Evolutionary conservation across 495 filamentous ascomycete genomes (phyloP), one percentile per base, ranked within the genome.

Genomic region (Aspergillus hancockii): DNA sequence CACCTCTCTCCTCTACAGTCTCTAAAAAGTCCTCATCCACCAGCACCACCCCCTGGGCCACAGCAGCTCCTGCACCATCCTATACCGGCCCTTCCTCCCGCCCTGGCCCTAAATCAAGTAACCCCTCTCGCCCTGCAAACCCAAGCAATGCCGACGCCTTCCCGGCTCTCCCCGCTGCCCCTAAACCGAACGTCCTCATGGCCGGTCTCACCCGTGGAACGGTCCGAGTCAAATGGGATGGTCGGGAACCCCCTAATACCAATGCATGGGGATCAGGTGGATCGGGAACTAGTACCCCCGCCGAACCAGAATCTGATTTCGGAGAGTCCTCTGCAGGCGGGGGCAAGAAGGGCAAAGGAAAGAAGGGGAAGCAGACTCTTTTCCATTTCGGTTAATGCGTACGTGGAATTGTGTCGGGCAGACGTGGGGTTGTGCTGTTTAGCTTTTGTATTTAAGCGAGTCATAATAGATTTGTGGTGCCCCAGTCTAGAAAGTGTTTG

Each of bases 361-460:
- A 90, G 73, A 85, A 83, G 60, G 89, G 91, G 71, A 93, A 93
- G 75, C 88, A 93, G 74, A 86, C 89, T 4, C 71, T 93, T 52
- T 81, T 80, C 67, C 79, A 83, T 60, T 81, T 83, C 64, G 81
- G 81, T 49, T 83, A 59, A 70, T 9, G 9, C 43, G 8, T n/a
- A 6, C 7, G 2, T 18, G 4, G 10, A 2, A n/a, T 41, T 41
- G 5, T 41, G 8, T n/a, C n/a, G n/a, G 12, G 8, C 4, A 36
- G 4, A 10, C 34, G 2, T 36, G 34, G 38, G 38, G 1, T 18
- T 54, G 40, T 53, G 14, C 54, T 41, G 23, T 52, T 54, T 55
- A 51, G 41, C 41, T 52, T 38, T n/a, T 49, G 49, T 52, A 36
- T 22, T 60, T 59, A 52, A 59, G 57, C 57, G 57, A 38, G 34